Evolutionary conservation across 305 asterid species (phyloP).

Genomic region (Fraxinus sp.): DNA sequence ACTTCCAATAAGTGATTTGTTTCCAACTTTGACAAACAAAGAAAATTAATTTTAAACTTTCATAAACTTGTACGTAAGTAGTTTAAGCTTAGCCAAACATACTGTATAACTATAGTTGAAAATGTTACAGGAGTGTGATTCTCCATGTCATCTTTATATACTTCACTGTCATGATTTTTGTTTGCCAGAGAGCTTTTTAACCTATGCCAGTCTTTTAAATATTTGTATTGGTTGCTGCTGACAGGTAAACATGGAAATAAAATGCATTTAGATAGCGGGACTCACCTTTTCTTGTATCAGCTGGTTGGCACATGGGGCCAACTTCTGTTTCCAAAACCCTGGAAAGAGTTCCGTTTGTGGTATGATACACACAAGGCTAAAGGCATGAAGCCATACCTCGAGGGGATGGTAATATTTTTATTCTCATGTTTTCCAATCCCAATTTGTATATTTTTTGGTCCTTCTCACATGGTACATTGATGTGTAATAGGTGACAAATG

Average conservation of each 20-base stretch:
- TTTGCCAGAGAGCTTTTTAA: slow-evolving; percentile 4
- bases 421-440: not conserved
- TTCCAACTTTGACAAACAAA: not conserved
- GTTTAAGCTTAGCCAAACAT: not conserved
- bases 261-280: slow-evolving; percentile 55
- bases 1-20: not conserved
- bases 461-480: not conserved
- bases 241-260: slow-evolving; percentile 88
- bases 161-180: not conserved
- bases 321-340: slow-evolving; percentile 85
- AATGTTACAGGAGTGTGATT: not conserved
- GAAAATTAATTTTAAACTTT: not conserved
- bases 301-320: slow-evolving; percentile 98
- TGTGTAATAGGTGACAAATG: slow-evolving; percentile 65
- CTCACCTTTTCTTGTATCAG: slow-evolving; percentile 72
- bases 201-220: not conserved
- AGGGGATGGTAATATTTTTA: slow-evolving; percentile 65
- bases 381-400: slow-evolving; percentile 70
- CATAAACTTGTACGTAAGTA: not conserved
- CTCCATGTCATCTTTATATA: not conserved
- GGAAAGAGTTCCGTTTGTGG: slow-evolving; percentile 94
- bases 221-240: slow-evolving; percentile 21
- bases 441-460: not conserved
- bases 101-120: not conserved
- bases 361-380: slow-evolving; percentile 69